phyloP scores from a whole-genome alignment of 2,329 filamentous ascomycete species.

The Xylariaceae sp. region DNA sequence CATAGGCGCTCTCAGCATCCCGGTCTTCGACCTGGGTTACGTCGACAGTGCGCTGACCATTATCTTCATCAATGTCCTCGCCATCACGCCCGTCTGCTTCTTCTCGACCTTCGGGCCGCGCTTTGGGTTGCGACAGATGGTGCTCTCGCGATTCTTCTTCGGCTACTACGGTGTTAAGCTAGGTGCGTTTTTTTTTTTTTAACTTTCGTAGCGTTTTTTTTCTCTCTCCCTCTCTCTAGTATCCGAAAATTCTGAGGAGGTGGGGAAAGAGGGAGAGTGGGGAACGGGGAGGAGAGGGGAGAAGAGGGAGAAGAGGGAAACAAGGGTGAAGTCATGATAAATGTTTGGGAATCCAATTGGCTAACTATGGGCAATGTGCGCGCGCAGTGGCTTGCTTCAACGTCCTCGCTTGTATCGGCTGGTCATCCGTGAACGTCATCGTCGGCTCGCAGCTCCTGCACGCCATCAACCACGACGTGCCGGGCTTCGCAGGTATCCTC shows the following conservation, averaged over 20 bases:
- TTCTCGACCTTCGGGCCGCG: slow-evolving; percentile 71
- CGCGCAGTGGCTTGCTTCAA: slow-evolving; percentile 63
- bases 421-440: slow-evolving; percentile 72
- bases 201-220: neutral
- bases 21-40: slow-evolving; percentile 65
- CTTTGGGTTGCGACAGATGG: slow-evolving; percentile 74
- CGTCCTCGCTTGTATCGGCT: slow-evolving; percentile 65
- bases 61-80: slow-evolving; percentile 70
- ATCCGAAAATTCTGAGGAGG: too few species aligned
- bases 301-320: neutral
- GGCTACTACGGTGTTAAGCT: slow-evolving; percentile 66
- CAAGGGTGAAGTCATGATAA: neutral
- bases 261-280: neutral
- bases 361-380: neutral
- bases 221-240: neutral
- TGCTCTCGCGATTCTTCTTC: slow-evolving; percentile 72
- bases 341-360: neutral
- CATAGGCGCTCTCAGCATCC: slow-evolving; percentile 64
- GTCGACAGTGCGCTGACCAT: slow-evolving; percentile 66
- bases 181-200: slow-evolving; percentile 39
- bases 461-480: slow-evolving; percentile 63
- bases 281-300: too few species aligned
- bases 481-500: slow-evolving; percentile 68
- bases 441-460: slow-evolving; percentile 73
- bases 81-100: slow-evolving; percentile 66